Conservation (phyloP, 148 eudicot species). For the Camellia granthamiana region DNA sequence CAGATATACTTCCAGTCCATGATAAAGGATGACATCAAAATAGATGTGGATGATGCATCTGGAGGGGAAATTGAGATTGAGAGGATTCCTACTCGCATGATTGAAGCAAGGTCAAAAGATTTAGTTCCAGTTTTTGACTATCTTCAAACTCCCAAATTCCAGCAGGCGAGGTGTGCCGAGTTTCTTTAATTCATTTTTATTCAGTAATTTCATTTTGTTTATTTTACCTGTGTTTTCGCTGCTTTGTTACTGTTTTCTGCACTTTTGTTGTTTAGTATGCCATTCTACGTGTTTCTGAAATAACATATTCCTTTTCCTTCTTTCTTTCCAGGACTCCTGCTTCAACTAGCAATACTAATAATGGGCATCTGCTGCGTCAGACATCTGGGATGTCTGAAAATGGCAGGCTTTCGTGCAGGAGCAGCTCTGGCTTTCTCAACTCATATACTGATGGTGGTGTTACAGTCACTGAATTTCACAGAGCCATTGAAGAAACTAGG, state of each 20-base stretch:
- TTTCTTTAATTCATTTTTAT: not conserved
- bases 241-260: not conserved
- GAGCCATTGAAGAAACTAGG: conserved; percentile 29
- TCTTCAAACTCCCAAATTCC: conserved; percentile 44
- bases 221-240: too few species aligned
- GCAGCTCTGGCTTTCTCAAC: conserved; percentile 29
- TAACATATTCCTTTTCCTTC: not conserved
- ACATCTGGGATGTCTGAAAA: conserved; percentile 31
- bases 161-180: conserved; percentile 43
- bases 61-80: conserved; percentile 78
- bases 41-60: conserved; percentile 23
- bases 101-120: conserved; percentile 63
- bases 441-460: conserved; percentile 30
- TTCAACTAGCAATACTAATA: conserved; percentile 25
- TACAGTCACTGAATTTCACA: conserved; percentile 19
- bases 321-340: conserved; percentile 30
- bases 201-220: not conserved
- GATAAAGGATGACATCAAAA: conserved; percentile 12
- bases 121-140: conserved; percentile 67
- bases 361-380: conserved; percentile 23
- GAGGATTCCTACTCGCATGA: conserved; percentile 35
- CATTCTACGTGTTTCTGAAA: not conserved
- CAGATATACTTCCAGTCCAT: conserved; percentile 64
- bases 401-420: conserved; percentile 22
- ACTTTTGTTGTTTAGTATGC: not conserved